Conservation (phyloP, 1,284 basidiomycete genomes). For the Flammula alnicola region DNA sequence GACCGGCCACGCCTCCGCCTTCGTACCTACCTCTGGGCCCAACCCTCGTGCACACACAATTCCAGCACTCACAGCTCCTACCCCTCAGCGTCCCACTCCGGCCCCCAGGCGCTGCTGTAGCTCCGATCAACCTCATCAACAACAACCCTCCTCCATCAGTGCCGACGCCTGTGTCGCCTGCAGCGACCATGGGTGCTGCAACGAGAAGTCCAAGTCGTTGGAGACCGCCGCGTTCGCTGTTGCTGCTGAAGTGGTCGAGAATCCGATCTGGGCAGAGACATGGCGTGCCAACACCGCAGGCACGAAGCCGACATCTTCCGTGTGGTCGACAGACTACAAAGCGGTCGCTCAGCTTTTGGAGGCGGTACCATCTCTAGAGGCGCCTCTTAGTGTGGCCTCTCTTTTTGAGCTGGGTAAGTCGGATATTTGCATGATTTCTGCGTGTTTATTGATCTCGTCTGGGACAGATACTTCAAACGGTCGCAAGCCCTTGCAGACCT, state of each 20-base stretch:
- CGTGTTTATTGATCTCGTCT: constrained; percentile 1
- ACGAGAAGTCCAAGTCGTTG: constrained; percentile 66
- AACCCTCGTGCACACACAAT: constrained; percentile 63
- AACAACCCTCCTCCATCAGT: constrained; percentile 47
- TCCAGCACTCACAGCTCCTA: constrained; percentile 63
- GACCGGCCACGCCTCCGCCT: constrained; percentile 69
- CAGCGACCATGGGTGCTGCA: constrained; percentile 61
- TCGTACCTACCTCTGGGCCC: constrained; percentile 71
- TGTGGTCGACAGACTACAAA: constrained; percentile 62
- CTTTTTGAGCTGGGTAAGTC: constrained; percentile 46
- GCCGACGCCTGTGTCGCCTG: constrained; percentile 79
- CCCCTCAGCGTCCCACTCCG: constrained; percentile 60
- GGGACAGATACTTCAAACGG: constrained; percentile 6
- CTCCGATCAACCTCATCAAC: constrained; percentile 29
- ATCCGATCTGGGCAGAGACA: constrained; percentile 65
- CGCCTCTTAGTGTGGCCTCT: constrained; percentile 36
- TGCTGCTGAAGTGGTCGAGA: constrained; percentile 70
- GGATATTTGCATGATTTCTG: not conserved
- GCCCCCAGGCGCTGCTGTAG: constrained; percentile 54
- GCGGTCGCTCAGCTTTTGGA: constrained; percentile 42
- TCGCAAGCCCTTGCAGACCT: constrained; percentile 29
- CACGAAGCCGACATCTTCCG: constrained; percentile 33
- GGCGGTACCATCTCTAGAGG: constrained; percentile 32
- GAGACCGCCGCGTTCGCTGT: constrained; percentile 65
- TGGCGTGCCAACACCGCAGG: constrained; percentile 55